Conservation (phyloP, 2,329 filamentous ascomycete genomes). For the Penicillium vulpinum region DNA sequence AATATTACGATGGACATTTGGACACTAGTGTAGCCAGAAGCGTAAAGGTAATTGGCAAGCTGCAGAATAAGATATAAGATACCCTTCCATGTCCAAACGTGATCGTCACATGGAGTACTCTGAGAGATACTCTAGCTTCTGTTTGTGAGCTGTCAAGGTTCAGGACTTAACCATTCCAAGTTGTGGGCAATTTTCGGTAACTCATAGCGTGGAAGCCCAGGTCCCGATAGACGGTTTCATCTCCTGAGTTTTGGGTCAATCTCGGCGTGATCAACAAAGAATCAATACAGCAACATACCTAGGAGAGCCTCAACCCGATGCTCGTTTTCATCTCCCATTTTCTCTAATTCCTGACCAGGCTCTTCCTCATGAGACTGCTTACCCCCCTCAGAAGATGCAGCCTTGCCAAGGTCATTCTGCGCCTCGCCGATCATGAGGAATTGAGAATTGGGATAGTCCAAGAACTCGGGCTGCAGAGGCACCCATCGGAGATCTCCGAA, state of each 20-base stretch:
- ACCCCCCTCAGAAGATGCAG: constrained; percentile 34
- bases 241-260: constrained; percentile 41
- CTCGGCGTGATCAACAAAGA: background rate
- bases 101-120: background rate
- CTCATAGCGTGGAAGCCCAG: constrained; percentile 60
- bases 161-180: constrained; percentile 49
- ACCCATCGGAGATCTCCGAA: constrained; percentile 75
- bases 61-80: background rate
- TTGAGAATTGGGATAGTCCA: constrained; percentile 74
- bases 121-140: background rate
- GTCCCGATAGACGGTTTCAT: constrained; percentile 63
- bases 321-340: constrained; percentile 73
- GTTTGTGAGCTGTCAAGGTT: background rate
- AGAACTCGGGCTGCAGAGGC: constrained; percentile 68
- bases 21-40: background rate
- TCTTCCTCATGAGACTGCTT: constrained; percentile 61
- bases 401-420: constrained; percentile 36
- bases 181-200: constrained; percentile 64
- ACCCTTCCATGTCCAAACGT: no score
- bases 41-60: background rate
- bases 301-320: constrained; percentile 62
- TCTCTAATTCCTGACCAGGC: constrained; percentile 69
- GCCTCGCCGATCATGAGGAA: constrained; percentile 72
- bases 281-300: constrained; percentile 39
- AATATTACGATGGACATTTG: constrained; percentile 1